Conservation (phyloP, 768 basidiomycete species). For the Udeniomyces megalosporus region DNA sequence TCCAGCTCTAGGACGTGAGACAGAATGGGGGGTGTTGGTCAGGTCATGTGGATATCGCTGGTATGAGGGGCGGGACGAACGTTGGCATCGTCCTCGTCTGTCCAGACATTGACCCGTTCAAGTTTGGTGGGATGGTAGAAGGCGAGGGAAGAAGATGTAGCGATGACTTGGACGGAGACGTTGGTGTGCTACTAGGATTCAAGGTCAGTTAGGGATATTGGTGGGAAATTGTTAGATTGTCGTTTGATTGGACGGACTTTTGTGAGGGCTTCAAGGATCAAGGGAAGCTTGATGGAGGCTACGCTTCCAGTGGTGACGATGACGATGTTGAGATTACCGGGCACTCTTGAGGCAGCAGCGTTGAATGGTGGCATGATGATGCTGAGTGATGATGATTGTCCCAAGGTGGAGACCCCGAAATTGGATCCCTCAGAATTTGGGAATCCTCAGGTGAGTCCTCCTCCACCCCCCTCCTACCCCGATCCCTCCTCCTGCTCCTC, state of each 20-base stretch:
- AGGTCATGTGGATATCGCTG: background rate
- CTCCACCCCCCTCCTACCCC: background rate
- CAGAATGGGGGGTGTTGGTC: background rate
- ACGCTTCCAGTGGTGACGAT: constrained; percentile 89
- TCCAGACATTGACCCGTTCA: constrained; percentile 51
- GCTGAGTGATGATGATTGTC: too few relatives aligned
- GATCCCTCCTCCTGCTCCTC: background rate
- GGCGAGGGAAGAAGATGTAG: constrained; percentile 57
- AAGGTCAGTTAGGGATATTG: background rate
- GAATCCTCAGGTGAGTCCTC: too few relatives aligned
- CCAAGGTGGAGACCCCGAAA: too few relatives aligned
- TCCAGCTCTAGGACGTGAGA: constrained; percentile 30
- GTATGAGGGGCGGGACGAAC: constrained; percentile 35
- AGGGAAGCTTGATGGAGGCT: constrained; percentile 79
- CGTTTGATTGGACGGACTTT: constrained; percentile 36
- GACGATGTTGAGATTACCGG: constrained; percentile 41
- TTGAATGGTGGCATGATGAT: too few relatives aligned
- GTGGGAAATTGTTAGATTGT: background rate
- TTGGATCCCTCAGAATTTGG: too few relatives aligned
- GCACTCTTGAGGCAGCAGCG: too few relatives aligned
- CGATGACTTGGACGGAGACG: constrained; percentile 65
- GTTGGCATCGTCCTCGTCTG: constrained; percentile 81
- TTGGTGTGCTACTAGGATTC: constrained; percentile 47
- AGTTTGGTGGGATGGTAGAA: constrained; percentile 54
- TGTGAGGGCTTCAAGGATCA: constrained; percentile 65